Evolutionary conservation across 805 yeast species (phyloP).

Genomic region (Candida methanosorbosa): DNA sequence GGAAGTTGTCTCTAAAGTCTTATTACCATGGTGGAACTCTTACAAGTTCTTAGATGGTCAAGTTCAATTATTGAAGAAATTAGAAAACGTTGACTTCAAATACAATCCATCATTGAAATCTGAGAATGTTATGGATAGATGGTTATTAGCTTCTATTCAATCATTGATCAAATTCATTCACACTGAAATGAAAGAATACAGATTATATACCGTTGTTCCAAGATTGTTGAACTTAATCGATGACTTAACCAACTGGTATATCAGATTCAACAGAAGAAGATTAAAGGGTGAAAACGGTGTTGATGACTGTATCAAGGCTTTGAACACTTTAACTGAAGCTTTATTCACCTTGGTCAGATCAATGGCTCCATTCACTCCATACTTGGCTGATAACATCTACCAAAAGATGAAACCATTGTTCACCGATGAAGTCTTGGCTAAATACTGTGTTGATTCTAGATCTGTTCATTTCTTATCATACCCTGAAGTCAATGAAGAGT

Average conservation of each 20-base stretch:
- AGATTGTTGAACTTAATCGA: constrained; percentile 82
- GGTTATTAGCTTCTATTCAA: constrained; percentile 96
- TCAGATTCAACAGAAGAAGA: constrained; percentile 96
- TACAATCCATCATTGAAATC: constrained; percentile 60
- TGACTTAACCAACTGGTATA: constrained; percentile 96
- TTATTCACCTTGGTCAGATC: constrained; percentile 83
- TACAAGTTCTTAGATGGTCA: constrained; percentile 95
- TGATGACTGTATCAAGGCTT: constrained; percentile 76
- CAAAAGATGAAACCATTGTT: constrained; percentile 59
- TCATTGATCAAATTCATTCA: constrained; percentile 81
- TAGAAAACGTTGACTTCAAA: constrained; percentile 57
- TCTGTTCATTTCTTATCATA: constrained; percentile 93
- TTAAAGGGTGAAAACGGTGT: constrained; percentile 89
- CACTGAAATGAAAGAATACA: constrained; percentile 80
- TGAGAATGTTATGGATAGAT: constrained; percentile 91
- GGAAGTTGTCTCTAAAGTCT: constrained; percentile 92
- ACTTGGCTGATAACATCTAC: constrained; percentile 84
- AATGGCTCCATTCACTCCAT: constrained; percentile 99
- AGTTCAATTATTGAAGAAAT: constrained; percentile 74
- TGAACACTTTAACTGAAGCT: constrained; percentile 88
- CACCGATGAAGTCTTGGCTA: constrained; percentile 45
- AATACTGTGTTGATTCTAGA: constrained; percentile 50
- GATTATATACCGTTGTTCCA: constrained; percentile 95
- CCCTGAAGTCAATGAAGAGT: constrained; percentile 75
- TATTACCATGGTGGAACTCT: constrained; percentile 98